Evolutionary conservation across 148 eudicot species (phyloP), one percentile per base, ranked within the genome.

Genomic region (Bassia scoparia): DNA sequence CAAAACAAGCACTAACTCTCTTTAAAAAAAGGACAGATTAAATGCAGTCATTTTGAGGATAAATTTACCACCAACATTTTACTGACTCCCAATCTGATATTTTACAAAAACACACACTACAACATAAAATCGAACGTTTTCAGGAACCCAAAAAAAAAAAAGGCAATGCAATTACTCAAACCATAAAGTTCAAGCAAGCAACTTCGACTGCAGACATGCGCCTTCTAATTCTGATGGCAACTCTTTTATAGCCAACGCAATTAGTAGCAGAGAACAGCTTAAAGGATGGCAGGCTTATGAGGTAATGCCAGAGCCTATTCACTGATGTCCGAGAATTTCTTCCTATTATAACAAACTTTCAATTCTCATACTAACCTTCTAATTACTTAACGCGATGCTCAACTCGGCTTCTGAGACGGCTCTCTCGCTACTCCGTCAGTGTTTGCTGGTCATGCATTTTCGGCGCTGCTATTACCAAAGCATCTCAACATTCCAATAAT

Each of bases 161-260:
- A 59, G 55, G 65, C 33, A 49, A 29, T 63, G 70, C 38, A 71
- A 58, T 70, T 87, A 96, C 99, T 96, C 43, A 96, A 84, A 63
- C 97, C 99, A 84, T 96, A 92, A 67, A 96, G 97, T 82, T 96
- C 99, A 80, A 96, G 92, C 92, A 96, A 81, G 85, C 99, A 96
- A n/a, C 80, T 90, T 96, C 21, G 96, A 81, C 76, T 96, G 99
- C 81, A 96, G 81, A 82, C 90, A 91, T 81, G 92, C 99, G 8
- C 99, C 99, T 84, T 92, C 89, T n/a, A n/a, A 84, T 81, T 92
- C 72, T n/a, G 99, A 79, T 34, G 99, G 99, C 81, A 96, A 78
- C 82, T 92, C 99, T 96, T 65, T 30, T 64, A 81, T 44, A 74
- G 35, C 24, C 24, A 80, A 59, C 34, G 55, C 48, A 59, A n/a